Evolutionary conservation across 1,284 basidiomycete species (phyloP), one percentile per base, ranked within the genome.

Genomic region (Chalciporus piperatoides): DNA sequence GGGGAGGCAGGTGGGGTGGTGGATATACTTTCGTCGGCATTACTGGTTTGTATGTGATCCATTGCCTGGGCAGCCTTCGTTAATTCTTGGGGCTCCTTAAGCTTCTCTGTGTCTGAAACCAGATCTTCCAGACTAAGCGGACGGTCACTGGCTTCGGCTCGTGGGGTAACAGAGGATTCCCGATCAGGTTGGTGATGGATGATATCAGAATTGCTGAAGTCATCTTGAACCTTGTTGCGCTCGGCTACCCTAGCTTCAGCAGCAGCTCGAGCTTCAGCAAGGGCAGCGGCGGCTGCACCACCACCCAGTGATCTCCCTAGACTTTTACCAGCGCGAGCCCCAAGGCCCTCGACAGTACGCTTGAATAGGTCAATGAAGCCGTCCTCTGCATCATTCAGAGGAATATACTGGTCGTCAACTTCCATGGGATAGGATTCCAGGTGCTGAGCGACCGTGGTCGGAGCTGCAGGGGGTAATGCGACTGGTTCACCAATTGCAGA

Each of bases 171-270:
- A 41, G 36, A 4, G 4, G 17, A 19, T 49, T 52, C 51, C 36
- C 41, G 36, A 41, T 49, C 35, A 6, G 35, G 37, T 11, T 52
- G 25, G 14, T 43, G 42, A 23, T 55, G 21, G 51, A 36, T 35
- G 58, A 55, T 24, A 50, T 58, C 62, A 19, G 65, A 45, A 57
- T 66, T 35, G 58, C 63, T 49, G 62, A 58, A 52, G 62, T 71
- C 69, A 41, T 71, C 68, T 44, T 75, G 72, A 37, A 71, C 65
- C 62, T 79, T 78, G 55, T 78, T 70, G 38, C 84, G 70, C 59
- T 87, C 77, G 2, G 81, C 84, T 11, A 90, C 74, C 49, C 78
- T 76, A 5, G 81, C 84, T 62, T 88, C 82, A 5, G 86, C 86
- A 39, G 80, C 80, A 43, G 83, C 83, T 48, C 78, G 73, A 9